phyloP scores from a whole-genome alignment of 805 yeast genomes.

The Nakazawaea wickerhamii region DNA sequence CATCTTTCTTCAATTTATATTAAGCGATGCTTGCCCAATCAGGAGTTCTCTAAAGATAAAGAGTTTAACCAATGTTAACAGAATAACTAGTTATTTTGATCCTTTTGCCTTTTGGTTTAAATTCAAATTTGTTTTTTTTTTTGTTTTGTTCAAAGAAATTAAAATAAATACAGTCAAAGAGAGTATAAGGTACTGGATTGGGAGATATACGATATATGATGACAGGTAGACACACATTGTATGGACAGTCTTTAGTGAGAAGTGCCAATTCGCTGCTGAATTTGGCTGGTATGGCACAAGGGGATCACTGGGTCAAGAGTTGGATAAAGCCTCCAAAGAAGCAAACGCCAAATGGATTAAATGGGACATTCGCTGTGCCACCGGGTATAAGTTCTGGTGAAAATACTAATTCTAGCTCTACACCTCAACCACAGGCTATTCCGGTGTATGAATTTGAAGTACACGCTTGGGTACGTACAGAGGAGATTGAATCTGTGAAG shows the following conservation, averaged over 20 bases:
- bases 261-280: conserved; percentile 21
- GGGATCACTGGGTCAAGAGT: conserved; percentile 25
- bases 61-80: too few relatives aligned
- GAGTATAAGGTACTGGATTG: not conserved
- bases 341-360: conserved; percentile 11
- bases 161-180: not conserved
- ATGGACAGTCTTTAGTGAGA: conserved; percentile 26
- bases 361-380: conserved; percentile 13
- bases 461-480: conserved; percentile 27
- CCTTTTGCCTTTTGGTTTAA: not conserved
- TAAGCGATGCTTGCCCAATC: not conserved
- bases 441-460: conserved; percentile 26
- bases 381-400: conserved; percentile 19
- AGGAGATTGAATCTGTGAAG: conserved; percentile 13
- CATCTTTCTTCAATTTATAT: too few relatives aligned
- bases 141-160: not conserved
- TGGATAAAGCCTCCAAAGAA: conserved; percentile 29
- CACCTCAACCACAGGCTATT: conserved; percentile 12
- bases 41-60: not conserved
- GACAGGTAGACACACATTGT: conserved; percentile 30
- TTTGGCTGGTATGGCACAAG: conserved; percentile 12
- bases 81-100: not conserved
- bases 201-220: conserved; percentile 16
- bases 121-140: not conserved
- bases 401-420: conserved; percentile 23